phyloP scores from a whole-genome alignment of 73 alveolate genomes.

The Durusdinium trenchii region DNA sequence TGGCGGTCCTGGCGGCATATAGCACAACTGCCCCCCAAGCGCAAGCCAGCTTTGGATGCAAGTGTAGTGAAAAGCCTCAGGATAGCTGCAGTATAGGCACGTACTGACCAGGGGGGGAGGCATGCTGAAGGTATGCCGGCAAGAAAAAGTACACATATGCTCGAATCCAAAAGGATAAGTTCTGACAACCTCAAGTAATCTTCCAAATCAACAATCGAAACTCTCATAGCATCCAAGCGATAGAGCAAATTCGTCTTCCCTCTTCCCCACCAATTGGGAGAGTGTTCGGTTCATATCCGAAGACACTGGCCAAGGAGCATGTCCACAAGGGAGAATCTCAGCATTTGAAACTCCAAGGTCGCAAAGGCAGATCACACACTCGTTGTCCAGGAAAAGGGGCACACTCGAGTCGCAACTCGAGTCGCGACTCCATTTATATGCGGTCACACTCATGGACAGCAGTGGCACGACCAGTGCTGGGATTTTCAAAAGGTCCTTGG shows the following conservation, averaged over 20 bases:
- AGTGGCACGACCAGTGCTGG: conserved; percentile 32
- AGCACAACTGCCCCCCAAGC: conserved; percentile 5
- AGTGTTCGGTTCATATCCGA: too few relatives aligned
- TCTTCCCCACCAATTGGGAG: too few relatives aligned
- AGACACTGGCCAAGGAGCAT: conserved; percentile 13
- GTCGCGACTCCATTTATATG: not conserved
- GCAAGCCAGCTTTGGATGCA: conserved; percentile 40
- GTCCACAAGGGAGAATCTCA: conserved; percentile 32
- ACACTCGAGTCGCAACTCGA: not conserved
- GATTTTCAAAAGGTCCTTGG: not conserved
- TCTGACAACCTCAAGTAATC: too few relatives aligned
- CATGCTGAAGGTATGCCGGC: too few relatives aligned
- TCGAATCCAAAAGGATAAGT: too few relatives aligned
- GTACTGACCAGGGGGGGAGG: too few relatives aligned
- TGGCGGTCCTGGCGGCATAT: conserved; percentile 24
- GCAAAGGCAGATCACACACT: conserved; percentile 37
- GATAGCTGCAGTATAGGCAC: too few relatives aligned
- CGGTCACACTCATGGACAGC: conserved; percentile 16
- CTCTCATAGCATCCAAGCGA: too few relatives aligned
- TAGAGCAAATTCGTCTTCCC: too few relatives aligned
- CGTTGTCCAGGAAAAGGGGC: conserved; percentile 3
- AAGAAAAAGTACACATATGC: too few relatives aligned
- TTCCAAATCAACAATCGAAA: too few relatives aligned
- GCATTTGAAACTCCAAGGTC: not conserved
- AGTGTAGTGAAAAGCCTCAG: conserved; percentile 31